phyloP scores from a whole-genome alignment of 2,329 filamentous ascomycete genomes.

The Talaromyces pinophilus region DNA sequence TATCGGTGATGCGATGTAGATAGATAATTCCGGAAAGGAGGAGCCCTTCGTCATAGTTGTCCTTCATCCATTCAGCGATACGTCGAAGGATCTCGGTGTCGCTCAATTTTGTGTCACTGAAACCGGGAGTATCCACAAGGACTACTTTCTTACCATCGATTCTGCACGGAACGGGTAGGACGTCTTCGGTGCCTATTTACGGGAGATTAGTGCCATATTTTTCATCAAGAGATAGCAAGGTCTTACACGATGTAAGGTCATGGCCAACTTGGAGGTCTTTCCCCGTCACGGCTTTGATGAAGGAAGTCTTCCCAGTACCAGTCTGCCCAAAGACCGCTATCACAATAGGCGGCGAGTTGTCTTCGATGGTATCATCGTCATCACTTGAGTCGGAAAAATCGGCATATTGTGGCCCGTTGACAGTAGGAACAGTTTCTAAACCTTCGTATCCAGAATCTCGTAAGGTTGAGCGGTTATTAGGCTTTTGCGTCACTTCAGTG shows the following conservation, averaged over 20 bases:
- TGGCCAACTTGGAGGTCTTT: neutral
- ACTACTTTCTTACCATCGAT: neutral
- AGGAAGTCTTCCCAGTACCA: neutral
- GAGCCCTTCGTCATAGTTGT: constrained; percentile 29
- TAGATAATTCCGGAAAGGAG: constrained; percentile 40
- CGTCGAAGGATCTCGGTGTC: constrained; percentile 43
- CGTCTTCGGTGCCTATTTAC: neutral
- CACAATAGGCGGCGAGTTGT: neutral
- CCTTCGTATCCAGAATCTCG: neutral
- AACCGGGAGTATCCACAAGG: constrained; percentile 45
- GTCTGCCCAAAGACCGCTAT: neutral
- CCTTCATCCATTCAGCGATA: constrained; percentile 36
- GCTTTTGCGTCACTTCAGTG: neutral
- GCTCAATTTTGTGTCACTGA: constrained; percentile 40
- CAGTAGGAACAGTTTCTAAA: neutral
- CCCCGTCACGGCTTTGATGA: neutral
- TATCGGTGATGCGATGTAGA: constrained; percentile 42
- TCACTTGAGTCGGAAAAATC: neutral
- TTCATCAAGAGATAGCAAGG: neutral
- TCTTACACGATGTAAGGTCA: neutral
- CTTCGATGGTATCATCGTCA: neutral
- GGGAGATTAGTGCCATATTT: neutral
- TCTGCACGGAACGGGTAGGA: neutral
- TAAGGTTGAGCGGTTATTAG: neutral
- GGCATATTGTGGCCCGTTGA: neutral